phyloP scores from a whole-genome alignment of 345 rosid species.

The Toxicodendron radicans region DNA sequence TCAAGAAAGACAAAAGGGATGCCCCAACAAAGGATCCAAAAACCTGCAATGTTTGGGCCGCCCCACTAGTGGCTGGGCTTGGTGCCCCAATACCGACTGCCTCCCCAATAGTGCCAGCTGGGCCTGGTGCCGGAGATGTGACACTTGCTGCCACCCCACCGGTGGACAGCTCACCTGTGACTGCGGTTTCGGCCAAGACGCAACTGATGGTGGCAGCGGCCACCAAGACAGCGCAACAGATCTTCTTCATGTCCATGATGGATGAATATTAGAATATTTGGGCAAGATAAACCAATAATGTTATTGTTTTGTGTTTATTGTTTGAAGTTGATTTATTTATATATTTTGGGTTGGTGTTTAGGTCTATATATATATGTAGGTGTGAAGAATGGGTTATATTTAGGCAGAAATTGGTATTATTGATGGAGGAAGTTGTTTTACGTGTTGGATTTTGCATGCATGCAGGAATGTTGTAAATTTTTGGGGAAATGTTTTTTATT shows the following conservation, averaged over 20 bases:
- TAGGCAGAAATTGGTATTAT: no score
- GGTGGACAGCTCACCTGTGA: not conserved
- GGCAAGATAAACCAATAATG: no score
- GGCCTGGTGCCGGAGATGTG: conserved; percentile 44
- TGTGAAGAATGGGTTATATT: no score
- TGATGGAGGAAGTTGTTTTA: not conserved
- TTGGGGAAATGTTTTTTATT: not conserved
- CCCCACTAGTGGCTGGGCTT: conserved; percentile 36
- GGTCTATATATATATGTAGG: conserved; percentile 22
- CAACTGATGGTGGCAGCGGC: conserved; percentile 62
- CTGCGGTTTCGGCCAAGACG: conserved; percentile 47
- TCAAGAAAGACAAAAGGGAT: conserved; percentile 58
- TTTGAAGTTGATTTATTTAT: not conserved
- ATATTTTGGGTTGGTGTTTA: not conserved
- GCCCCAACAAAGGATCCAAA: conserved; percentile 65
- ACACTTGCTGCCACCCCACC: no score
- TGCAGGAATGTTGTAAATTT: not conserved
- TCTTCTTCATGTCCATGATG: conserved; percentile 73
- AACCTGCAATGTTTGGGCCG: conserved; percentile 46
- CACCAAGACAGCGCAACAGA: conserved; percentile 48
- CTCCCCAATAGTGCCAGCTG: conserved; percentile 27
- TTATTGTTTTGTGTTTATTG: conserved; percentile 14
- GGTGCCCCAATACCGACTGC: no score
- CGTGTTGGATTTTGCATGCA: conserved; percentile 16
- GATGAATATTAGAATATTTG: no score